Base-by-base conservation (phyloP, 2,329 filamentous ascomycete genomes). In the Epichloe sibirici region DNA sequence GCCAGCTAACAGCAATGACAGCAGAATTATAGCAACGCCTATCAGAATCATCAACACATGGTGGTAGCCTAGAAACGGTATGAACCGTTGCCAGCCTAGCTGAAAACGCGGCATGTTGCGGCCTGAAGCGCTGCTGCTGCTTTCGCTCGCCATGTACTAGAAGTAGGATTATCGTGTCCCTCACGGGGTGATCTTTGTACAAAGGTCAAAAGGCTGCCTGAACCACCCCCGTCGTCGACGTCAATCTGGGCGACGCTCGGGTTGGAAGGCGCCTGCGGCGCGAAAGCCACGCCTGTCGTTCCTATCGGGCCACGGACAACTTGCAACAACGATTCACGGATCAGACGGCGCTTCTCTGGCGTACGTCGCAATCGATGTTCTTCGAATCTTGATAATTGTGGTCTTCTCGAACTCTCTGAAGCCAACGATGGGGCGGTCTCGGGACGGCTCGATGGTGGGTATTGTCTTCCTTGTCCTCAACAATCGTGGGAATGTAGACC, bases 21-120 rank as follows among this genome's bases (percentile, higher is more conserved):
- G 77, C 66, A 98, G 75, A 69, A 98, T 95, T 64, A 98, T 95
- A 45, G 90, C 82, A 54, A 96, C 75, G 52, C 88, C 90, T 65
- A 98, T 95, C 59, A 98, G 74, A 62, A 98, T 89, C 93, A 98
- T 98, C 69, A 98, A 80, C 59, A 97, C 86, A 81, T 98, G 81
- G 66, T 85, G 83, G 64, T 85, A 85, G 59, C 83, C 83, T 54
- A 86, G 74, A 65, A 86, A 85, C 59, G 83, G 83, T 66, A 86
- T 71, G 61, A 78, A 81, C 64, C 81, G 82, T 83, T 74, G 71
- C 74, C 74, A 77, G 57, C 74, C 74, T 56, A 74, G 60, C 58
- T 71, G 71, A 53, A 76, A 71, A 58, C 61, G 67, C 55, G 65
- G 62, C 61, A 64, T 65, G 43, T 57, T 61, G 55, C 56, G 57